Percentiles rank a stretch among this genome's conserved stretches.
Conservation (phyloP, 1,284 basidiomycete genomes). For the Cryptococcus sp. region DNA sequence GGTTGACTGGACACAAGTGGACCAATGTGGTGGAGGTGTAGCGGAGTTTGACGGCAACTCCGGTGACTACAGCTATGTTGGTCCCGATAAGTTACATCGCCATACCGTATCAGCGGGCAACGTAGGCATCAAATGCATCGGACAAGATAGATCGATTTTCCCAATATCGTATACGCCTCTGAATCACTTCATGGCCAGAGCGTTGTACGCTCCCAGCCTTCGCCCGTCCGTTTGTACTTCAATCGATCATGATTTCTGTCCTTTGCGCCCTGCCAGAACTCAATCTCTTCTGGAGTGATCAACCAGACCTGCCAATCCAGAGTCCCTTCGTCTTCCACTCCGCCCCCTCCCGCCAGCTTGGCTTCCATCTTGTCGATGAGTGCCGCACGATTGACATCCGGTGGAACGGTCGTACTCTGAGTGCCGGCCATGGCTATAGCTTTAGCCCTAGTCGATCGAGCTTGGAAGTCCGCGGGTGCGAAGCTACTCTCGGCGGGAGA, state of each 20-base stretch:
- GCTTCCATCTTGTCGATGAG: background rate
- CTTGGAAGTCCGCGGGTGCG: background rate
- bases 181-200: background rate
- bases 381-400: background rate
- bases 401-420: background rate
- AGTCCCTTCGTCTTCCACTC: background rate
- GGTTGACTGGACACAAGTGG: slow-evolving; percentile 2
- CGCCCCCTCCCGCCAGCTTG: background rate
- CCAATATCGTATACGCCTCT: too few relatives aligned
- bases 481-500: background rate
- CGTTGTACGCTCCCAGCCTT: background rate
- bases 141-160: too few relatives aligned
- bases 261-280: slow-evolving; percentile 5
- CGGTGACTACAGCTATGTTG: too few relatives aligned
- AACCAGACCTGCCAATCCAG: slow-evolving; percentile 2
- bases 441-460: background rate
- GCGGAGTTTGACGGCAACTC: too few relatives aligned
- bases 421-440: slow-evolving; percentile 1
- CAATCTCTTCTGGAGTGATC: background rate
- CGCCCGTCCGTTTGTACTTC: background rate
- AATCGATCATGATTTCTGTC: slow-evolving; percentile 3
- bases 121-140: too few relatives aligned
- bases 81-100: too few relatives aligned
- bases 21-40: background rate
- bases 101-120: too few relatives aligned